These are phyloP conservation scores for Blastomyces emzantsi DNA, from an alignment of 2,329 filamentous ascomycete genomes.

Conservation along the genomic window DNA sequence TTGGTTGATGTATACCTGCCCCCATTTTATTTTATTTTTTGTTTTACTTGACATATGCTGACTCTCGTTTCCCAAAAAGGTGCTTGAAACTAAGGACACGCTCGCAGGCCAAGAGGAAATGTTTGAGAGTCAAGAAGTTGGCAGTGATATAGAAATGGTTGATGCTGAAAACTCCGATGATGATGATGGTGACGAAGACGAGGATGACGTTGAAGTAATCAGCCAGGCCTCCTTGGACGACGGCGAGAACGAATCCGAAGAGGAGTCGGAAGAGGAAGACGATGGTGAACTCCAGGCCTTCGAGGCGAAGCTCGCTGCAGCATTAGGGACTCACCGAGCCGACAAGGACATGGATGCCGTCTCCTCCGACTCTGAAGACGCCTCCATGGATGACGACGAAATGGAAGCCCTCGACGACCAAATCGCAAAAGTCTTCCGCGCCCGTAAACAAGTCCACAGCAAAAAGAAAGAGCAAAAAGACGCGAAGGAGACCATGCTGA, in stretches of 20 bases:
- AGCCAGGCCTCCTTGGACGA: slow-evolving; percentile 56
- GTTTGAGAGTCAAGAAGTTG: slow-evolving; percentile 59
- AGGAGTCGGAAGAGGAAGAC: slow-evolving; percentile 19
- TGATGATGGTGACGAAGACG: neutral
- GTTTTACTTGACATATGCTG: slow-evolving; percentile 13
- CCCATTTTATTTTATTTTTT: neutral
- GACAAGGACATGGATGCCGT: slow-evolving; percentile 49
- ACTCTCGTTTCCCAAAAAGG: slow-evolving; percentile 43
- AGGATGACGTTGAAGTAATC: slow-evolving; percentile 17
- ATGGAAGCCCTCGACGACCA: slow-evolving; percentile 85
- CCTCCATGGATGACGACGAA: slow-evolving; percentile 89
- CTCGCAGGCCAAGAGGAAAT: slow-evolving; percentile 75
- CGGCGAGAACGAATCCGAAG: slow-evolving; percentile 44
- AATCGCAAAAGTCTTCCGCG: slow-evolving; percentile 75
- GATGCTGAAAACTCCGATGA: slow-evolving; percentile 19
- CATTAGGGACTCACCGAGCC: slow-evolving; percentile 59
- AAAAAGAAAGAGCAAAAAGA: slow-evolving; percentile 80
- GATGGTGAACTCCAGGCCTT: slow-evolving; percentile 17
- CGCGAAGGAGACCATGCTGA: slow-evolving; percentile 78
- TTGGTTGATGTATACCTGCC: slow-evolving; percentile 38
- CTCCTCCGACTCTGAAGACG: slow-evolving; percentile 51
- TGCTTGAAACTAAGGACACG: slow-evolving; percentile 71
- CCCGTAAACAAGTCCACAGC: slow-evolving; percentile 57
- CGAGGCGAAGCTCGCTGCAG: slow-evolving; percentile 58
- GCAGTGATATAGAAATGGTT: slow-evolving; percentile 25